These are phyloP conservation scores for Schizophyllum amplum DNA, from an alignment of 1,284 basidiomycete genomes.

Conservation along the genomic window DNA sequence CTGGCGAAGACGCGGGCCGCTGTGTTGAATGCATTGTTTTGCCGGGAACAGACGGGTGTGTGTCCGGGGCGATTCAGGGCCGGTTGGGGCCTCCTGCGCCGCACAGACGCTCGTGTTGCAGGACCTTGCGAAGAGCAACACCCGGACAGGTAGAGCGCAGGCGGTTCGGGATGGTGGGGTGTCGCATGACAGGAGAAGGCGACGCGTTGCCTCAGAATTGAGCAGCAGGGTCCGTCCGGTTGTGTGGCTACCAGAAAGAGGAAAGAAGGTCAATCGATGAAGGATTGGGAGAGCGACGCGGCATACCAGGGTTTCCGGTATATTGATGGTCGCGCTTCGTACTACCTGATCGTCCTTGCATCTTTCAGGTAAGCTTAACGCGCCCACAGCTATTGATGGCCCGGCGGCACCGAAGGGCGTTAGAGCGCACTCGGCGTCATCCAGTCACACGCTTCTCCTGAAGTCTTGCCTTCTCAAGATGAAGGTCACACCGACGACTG, in stretches of 20 bases:
- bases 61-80: not conserved
- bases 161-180: too few species aligned
- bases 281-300: not conserved
- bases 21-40: not conserved
- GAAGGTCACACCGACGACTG: too few species aligned
- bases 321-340: not conserved
- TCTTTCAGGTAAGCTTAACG: too few species aligned
- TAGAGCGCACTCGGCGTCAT: too few species aligned
- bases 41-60: not conserved
- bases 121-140: too few species aligned
- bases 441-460: too few species aligned
- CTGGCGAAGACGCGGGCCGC: not conserved
- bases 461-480: too few species aligned
- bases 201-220: not conserved
- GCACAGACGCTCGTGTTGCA: too few species aligned
- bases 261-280: not conserved
- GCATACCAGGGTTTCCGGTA: not conserved
- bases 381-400: too few species aligned
- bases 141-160: not conserved
- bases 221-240: not conserved
- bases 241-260: not conserved
- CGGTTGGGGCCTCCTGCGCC: not conserved
- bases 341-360: not conserved
- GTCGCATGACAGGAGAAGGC: not conserved
- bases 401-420: too few species aligned